Evolutionary conservation across 768 basidiomycete species (phyloP).

Genomic region (Obba rivulosa): DNA sequence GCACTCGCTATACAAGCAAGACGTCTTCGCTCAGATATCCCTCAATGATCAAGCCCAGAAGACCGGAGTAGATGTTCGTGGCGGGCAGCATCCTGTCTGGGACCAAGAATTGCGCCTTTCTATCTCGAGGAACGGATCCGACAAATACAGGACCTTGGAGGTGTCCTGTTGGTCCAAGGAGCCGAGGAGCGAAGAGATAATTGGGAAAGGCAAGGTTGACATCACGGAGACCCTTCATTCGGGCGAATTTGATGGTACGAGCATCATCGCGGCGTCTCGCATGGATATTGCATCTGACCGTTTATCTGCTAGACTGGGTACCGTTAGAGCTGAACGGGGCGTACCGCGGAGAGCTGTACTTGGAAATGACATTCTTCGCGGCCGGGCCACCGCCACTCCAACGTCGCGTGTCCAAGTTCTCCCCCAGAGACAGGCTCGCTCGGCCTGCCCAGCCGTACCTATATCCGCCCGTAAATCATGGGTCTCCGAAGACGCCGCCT

Average conservation of each 20-base stretch:
- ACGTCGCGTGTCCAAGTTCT: conserved; percentile 27
- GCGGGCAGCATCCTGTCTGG: conserved; percentile 93
- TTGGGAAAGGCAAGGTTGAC: conserved; percentile 74
- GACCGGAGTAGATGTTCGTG: conserved; percentile 73
- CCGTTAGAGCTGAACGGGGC: conserved; percentile 49
- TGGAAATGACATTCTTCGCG: conserved; percentile 92
- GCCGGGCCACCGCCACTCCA: conserved; percentile 48
- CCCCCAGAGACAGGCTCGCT: conserved; percentile 21
- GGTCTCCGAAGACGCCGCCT: neutral
- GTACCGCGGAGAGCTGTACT: conserved; percentile 78
- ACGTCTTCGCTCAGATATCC: conserved; percentile 70
- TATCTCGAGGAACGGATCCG: conserved; percentile 49
- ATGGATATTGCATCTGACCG: neutral
- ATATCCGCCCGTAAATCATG: neutral
- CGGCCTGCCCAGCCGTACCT: conserved; percentile 6
- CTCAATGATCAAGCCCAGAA: conserved; percentile 59
- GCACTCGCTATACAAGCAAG: conserved; percentile 86
- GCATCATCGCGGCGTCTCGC: conserved; percentile 19
- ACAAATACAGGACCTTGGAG: conserved; percentile 58
- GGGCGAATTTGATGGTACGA: conserved; percentile 90
- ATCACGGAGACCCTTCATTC: conserved; percentile 74
- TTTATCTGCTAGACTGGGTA: conserved; percentile 59
- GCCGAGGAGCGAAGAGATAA: conserved; percentile 60
- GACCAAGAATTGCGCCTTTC: conserved; percentile 80
- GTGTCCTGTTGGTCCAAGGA: conserved; percentile 83